Conservation (phyloP, 768 basidiomycete species). For the Vararia minispora region DNA sequence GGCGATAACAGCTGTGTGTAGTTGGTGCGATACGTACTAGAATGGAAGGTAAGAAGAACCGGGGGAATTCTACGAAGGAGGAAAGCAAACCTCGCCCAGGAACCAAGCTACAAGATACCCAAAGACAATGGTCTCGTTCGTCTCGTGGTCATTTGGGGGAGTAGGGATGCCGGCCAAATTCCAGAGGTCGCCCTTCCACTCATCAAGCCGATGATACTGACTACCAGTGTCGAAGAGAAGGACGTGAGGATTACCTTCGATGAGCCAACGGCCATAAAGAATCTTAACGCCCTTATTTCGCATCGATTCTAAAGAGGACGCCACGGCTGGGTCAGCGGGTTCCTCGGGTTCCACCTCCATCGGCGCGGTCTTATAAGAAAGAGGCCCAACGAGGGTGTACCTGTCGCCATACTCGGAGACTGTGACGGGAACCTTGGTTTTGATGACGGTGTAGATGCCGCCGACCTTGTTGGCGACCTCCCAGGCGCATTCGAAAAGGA, state of each 20-base stretch:
- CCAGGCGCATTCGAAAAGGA: conserved; percentile 95
- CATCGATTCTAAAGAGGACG: conserved; percentile 72
- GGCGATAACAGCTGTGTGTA: conserved; percentile 80
- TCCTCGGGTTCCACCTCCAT: conserved; percentile 98
- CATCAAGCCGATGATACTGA: conserved; percentile 79
- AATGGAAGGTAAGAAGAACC: conserved; percentile 5
- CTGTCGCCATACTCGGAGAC: conserved; percentile 92
- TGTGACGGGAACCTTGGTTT: conserved; percentile 98
- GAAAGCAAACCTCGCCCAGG: conserved; percentile 77
- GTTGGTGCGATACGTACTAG: conserved; percentile 74
- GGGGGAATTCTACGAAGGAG: background rate
- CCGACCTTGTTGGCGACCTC: conserved; percentile 99
- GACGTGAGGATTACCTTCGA: conserved; percentile 93
- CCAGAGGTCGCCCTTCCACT: conserved; percentile 99
- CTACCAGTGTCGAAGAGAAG: conserved; percentile 93
- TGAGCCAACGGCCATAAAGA: conserved; percentile 95
- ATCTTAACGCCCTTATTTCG: conserved; percentile 83
- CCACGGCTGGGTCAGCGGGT: conserved; percentile 70
- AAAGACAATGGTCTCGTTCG: conserved; percentile 96
- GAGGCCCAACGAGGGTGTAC: conserved; percentile 94
- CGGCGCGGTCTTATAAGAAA: conserved; percentile 95
- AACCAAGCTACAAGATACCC: conserved; percentile 99
- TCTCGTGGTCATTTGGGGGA: conserved; percentile 93
- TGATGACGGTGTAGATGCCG: conserved; percentile 99
- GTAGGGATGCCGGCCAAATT: conserved; percentile 96